Percentiles rank a stretch among this genome's conserved stretches.
phyloP scores from a whole-genome alignment of 2,329 filamentous ascomycete genomes.

The Tolypocladium endophyticum region DNA sequence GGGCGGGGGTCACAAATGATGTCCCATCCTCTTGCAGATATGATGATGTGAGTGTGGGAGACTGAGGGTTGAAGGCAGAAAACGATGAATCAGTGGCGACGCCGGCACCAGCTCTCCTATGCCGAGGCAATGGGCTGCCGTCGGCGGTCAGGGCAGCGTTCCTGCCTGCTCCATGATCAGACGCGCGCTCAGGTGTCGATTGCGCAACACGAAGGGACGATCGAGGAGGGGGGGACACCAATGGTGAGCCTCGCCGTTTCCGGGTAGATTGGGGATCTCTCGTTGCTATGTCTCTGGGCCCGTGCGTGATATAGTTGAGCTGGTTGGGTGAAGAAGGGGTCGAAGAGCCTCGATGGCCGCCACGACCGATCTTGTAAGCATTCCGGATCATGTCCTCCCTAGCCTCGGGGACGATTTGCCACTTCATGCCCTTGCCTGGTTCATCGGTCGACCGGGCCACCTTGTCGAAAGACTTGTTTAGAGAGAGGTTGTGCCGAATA shows the following conservation, averaged over 20 bases:
- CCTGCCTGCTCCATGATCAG: constrained; percentile 26
- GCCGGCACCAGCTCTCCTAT: constrained; percentile 30
- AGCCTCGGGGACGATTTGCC: constrained; percentile 79
- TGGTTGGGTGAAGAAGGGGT: constrained; percentile 58
- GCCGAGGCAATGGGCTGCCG: constrained; percentile 50
- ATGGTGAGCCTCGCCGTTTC: constrained; percentile 46
- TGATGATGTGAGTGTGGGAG: constrained; percentile 51
- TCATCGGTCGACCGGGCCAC: constrained; percentile 87
- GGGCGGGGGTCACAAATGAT: constrained; percentile 62
- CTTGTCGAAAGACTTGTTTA: constrained; percentile 93
- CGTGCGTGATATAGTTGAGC: constrained; percentile 50
- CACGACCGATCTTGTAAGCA: constrained; percentile 48
- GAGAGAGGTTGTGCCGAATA: constrained; percentile 88
- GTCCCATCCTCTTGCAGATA: constrained; percentile 49
- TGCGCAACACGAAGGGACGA: constrained; percentile 39
- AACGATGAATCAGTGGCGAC: constrained; percentile 28
- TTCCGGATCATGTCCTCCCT: constrained; percentile 82
- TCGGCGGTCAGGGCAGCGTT: constrained; percentile 35
- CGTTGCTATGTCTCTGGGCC: constrained; percentile 43
- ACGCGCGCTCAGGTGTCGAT: constrained; percentile 47
- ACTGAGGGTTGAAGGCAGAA: constrained; percentile 42
- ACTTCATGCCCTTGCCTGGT: constrained; percentile 98
- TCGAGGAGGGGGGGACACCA: constrained; percentile 43
- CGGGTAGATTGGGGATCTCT: constrained; percentile 40
- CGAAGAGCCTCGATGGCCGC: constrained; percentile 57